Conservation (phyloP, 257 asterid genomes). For the Solanum raphanifolium region DNA sequence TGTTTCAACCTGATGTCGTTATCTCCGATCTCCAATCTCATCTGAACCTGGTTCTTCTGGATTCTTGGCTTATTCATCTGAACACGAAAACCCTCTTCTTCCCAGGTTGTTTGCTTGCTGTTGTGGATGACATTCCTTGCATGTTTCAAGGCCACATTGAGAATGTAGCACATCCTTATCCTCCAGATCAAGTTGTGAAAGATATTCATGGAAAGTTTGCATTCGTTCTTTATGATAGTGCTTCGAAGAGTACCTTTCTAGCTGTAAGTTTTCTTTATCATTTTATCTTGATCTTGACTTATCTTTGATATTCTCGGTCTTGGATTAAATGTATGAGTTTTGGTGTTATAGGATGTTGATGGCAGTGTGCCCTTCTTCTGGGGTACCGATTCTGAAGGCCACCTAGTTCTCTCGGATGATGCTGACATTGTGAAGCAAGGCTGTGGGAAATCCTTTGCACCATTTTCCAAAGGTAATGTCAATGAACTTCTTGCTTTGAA, state of each 20-base stretch:
- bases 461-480: slow-evolving; percentile 82
- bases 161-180: slow-evolving; percentile 69
- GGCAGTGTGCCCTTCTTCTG: slow-evolving; percentile 79
- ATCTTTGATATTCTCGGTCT: neutral
- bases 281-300: neutral
- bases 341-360: slow-evolving; percentile 50
- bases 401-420: slow-evolving; percentile 71
- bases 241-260: slow-evolving; percentile 47
- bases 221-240: slow-evolving; percentile 55
- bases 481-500: neutral
- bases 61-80: neutral
- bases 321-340: neutral
- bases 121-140: slow-evolving; percentile 84
- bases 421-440: slow-evolving; percentile 68
- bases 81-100: neutral
- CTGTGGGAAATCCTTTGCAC: slow-evolving; percentile 81
- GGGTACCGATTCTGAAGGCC: slow-evolving; percentile 86
- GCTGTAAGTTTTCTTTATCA: slow-evolving; percentile 43
- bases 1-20: neutral
- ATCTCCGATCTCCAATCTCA: neutral
- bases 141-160: slow-evolving; percentile 88
- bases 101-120: slow-evolving; percentile 68
- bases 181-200: slow-evolving; percentile 84
- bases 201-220: slow-evolving; percentile 81
- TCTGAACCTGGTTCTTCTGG: neutral